Base-by-base conservation (phyloP, 2,329 filamentous ascomycete genomes). In the Diaporthe aspalathi region DNA sequence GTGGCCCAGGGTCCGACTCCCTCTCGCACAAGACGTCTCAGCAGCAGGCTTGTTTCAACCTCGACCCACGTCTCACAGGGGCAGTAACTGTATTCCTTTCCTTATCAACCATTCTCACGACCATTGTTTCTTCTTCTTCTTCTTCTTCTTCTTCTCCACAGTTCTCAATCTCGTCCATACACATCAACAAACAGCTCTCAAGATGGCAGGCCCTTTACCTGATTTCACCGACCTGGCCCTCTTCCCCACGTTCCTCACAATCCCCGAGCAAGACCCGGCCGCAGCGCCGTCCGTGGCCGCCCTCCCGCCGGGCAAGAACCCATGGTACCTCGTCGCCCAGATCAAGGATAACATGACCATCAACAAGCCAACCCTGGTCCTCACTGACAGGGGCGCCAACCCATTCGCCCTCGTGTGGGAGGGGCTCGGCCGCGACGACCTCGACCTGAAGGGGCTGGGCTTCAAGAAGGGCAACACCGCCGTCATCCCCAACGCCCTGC, bases 331-430 rank as follows among this genome's bases (percentile, higher is more conserved):
- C 47, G 78, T 87, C 16, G 84, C 82, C 49, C 81, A 85, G 70
- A 78, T 86, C 69, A 83, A 83, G 72, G 80, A 86, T 73, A 80
- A 86, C 77, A 83, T 83, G 77, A 84, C 85, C 50, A 84, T 87
- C 74, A 86, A 81, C 24, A 83, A 86, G 73, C 85, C 85, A 7
- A 87, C 85, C 5, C 80, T 86, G 1, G 82, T 86, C 66, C 80
- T 81, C 22, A 77, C 78, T 43, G 85, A 87, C 79, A 77, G 80
- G 45, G 73, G 75, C 50, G 78, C 79, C 50, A 74, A 76, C 24
- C 78, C 83, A 43, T 86, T 86, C 73, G 85, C 85, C 3, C 79
- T 87, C 9, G 81, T 83, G 0, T 87, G 85, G 69, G 83, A 84
- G 70, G 83, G 83, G 40, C 73, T 77, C 29, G 80, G 74, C 12